phyloP scores from a whole-genome alignment of 2,329 filamentous ascomycete genomes.

The Penicillium brevicompactum region DNA sequence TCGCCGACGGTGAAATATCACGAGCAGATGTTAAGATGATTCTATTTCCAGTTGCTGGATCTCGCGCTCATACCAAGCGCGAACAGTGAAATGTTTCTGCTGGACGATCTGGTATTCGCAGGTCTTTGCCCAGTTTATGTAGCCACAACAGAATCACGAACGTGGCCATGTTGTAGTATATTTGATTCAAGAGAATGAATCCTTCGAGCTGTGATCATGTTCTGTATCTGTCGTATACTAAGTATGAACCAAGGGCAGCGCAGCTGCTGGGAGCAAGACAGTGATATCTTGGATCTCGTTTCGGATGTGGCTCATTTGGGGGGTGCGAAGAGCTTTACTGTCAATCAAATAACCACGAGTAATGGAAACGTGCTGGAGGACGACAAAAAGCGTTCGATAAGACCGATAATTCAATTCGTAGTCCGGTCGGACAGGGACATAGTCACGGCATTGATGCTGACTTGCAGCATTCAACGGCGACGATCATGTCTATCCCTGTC shows the following conservation, averaged over 20 bases:
- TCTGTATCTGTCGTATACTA: neutral
- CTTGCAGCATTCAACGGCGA: conserved; percentile 25
- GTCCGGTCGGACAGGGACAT: neutral
- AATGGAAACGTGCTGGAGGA: neutral
- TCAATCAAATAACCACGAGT: neutral
- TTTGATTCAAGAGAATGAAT: neutral
- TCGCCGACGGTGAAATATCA: neutral
- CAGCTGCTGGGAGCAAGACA: neutral
- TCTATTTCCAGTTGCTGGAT: neutral
- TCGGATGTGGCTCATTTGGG: neutral
- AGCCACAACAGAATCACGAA: neutral
- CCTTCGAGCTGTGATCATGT: conserved; percentile 3
- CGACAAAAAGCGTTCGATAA: neutral
- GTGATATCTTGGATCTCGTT: neutral
- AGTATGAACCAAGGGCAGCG: neutral
- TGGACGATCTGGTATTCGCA: neutral
- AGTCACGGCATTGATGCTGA: neutral
- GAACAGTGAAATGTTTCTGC: neutral
- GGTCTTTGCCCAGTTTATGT: neutral
- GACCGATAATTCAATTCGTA: neutral
- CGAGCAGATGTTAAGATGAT: neutral
- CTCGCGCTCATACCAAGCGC: neutral
- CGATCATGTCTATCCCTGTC: conserved; percentile 36
- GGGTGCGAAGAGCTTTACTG: neutral
- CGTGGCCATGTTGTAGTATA: neutral